A percentile compares a stretch with the other conserved stretches of the same genome.
Evolutionary conservation across 345 rosid genomes (phyloP).

Genomic region (Moricandia arvensis): DNA sequence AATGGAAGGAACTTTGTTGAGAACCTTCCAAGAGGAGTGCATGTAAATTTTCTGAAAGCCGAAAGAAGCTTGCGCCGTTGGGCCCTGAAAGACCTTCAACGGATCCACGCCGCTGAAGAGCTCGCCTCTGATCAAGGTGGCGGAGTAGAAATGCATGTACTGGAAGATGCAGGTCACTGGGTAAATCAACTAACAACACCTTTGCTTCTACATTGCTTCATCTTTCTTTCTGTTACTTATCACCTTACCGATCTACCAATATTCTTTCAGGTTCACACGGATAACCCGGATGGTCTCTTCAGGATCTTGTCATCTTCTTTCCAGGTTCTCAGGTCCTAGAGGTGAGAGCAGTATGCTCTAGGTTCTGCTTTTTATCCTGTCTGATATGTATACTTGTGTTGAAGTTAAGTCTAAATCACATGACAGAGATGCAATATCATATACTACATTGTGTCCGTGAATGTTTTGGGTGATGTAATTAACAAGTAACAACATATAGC

Average conservation of each 20-base stretch:
- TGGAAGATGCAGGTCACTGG: slow-evolving; percentile 98
- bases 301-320: slow-evolving; percentile 82
- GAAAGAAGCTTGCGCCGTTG: slow-evolving; percentile 97
- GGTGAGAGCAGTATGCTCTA: neutral
- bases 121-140: slow-evolving; percentile 84
- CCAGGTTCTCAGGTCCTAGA: slow-evolving; percentile 44
- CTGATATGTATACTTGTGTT: neutral
- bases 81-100: slow-evolving; percentile 89
- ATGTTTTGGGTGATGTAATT: slow-evolving; percentile 1
- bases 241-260: neutral
- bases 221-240: slow-evolving; percentile 9
- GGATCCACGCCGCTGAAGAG: slow-evolving; percentile 92
- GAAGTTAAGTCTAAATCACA: neutral
- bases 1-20: slow-evolving; percentile 75
- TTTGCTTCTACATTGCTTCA: neutral
- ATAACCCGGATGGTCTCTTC: slow-evolving; percentile 95
- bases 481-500: slow-evolving; percentile 18
- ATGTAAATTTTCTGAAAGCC: slow-evolving; percentile 86
- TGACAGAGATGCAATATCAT: slow-evolving; percentile 3
- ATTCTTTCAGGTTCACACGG: slow-evolving; percentile 73
- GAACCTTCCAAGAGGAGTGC: slow-evolving; percentile 82
- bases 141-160: slow-evolving; percentile 94
- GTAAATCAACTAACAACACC: slow-evolving; percentile 39
- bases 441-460: slow-evolving; percentile 12
- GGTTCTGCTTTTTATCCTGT: neutral